phyloP scores from a whole-genome alignment of 768 basidiomycete genomes.

The Lepiota brunneoincarnata region DNA sequence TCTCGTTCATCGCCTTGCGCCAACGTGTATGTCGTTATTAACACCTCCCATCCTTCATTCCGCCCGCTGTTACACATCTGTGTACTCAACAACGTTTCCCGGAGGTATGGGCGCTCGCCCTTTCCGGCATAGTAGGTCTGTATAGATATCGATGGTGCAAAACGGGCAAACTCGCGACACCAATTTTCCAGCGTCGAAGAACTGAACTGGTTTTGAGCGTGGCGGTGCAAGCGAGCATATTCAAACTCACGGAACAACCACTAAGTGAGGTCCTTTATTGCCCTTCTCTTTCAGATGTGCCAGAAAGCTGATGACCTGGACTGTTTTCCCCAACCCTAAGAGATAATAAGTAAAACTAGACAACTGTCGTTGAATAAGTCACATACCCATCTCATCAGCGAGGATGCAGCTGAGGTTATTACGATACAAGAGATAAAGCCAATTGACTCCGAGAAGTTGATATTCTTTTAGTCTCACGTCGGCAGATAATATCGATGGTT shows the following conservation, averaged over 20 bases:
- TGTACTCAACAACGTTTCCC: slow-evolving; percentile 68
- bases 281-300: slow-evolving; percentile 83
- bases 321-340: slow-evolving; percentile 94
- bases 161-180: slow-evolving; percentile 93
- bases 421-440: slow-evolving; percentile 86
- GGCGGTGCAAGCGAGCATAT: slow-evolving; percentile 1
- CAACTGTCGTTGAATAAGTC: neutral
- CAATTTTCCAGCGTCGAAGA: slow-evolving; percentile 98
- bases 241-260: slow-evolving; percentile 86
- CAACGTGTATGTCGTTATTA: slow-evolving; percentile 94
- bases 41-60: slow-evolving; percentile 80
- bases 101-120: slow-evolving; percentile 73
- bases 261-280: slow-evolving; percentile 80
- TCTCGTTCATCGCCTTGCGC: slow-evolving; percentile 89
- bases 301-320: slow-evolving; percentile 97
- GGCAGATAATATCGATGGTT: slow-evolving; percentile 67
- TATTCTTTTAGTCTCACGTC: slow-evolving; percentile 90
- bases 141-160: slow-evolving; percentile 81
- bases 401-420: slow-evolving; percentile 88
- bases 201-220: slow-evolving; percentile 33
- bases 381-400: slow-evolving; percentile 97
- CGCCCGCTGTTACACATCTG: slow-evolving; percentile 44
- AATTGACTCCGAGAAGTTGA: slow-evolving; percentile 96
- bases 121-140: slow-evolving; percentile 95
- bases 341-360: slow-evolving; percentile 9